Base-by-base conservation (phyloP, 2,329 filamentous ascomycete genomes). In the Didymella keratinophila region DNA sequence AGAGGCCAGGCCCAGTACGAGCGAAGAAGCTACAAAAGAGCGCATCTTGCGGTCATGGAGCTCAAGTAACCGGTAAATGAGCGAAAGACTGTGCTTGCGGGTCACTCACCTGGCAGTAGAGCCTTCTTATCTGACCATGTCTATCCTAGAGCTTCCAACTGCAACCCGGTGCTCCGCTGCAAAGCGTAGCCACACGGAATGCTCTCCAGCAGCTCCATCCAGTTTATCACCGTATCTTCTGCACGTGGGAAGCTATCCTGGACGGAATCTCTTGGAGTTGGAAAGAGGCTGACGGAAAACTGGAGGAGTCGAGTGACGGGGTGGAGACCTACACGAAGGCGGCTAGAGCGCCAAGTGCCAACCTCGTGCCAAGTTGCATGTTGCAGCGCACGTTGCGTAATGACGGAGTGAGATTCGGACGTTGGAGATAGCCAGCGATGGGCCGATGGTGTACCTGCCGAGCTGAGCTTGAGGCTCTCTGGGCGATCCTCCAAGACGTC, bases 1-100 rank as follows among this genome's bases (percentile, higher is more conserved):
- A 44, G 69, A 69, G 14, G 70, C 72, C 18, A 73, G 58, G 52
- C 69, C 60, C 49, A 73, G 37, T 20, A 73, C 59, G 50, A 74
- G 62, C 8, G 64, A 65, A 28, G 65, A 71, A 56, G 67, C 63
- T 54, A 71, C 41, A 44, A 74, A 63, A 44, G 63, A 70, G 49
- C 62, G 71, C 73, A 75, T 76, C 45, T 41, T 65, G 61, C 64
- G 53, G 37, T 21, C 54, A 45, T 54, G 41, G 21, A 55, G 51
- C 53, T 48, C 42, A 45, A 50, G 52, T 42, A 41, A 46, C 36
- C 46, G 46, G 8, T 43, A 44, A 32, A 32, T 47, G 39, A 61
- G 53, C 23, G 47, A 47, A 58, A 63, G 42, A 52, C 52, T 46
- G 61, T 63, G 61, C 61, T 65, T 71, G 63, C 65, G 64, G 9